A percentile compares a stretch with the other conserved stretches of the same genome.
Evolutionary conservation across 108 stramenopile species (phyloP).

Genomic region (Cyclotella atomus): DNA sequence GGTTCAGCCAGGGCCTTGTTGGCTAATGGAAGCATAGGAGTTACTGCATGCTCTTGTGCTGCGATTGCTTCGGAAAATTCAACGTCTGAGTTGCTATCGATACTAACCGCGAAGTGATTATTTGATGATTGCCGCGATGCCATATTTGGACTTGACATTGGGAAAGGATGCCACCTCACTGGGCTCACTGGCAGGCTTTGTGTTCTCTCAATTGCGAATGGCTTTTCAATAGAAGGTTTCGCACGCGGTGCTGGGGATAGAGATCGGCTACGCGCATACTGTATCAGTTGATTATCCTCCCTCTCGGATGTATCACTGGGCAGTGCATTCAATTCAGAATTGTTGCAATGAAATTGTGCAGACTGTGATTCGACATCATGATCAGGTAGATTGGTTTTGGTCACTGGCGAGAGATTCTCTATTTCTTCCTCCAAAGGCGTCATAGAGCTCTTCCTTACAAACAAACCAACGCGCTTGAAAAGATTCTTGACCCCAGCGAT

Average conservation of each 20-base stretch:
- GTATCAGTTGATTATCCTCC: neutral
- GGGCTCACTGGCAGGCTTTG: slow-evolving; percentile 6
- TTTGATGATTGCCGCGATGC: neutral
- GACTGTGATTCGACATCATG: too few relatives aligned
- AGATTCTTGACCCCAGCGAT: too few relatives aligned
- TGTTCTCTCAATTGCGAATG: neutral
- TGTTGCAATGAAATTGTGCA: too few relatives aligned
- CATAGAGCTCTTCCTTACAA: too few relatives aligned
- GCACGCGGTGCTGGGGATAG: neutral
- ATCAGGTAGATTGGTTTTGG: too few relatives aligned
- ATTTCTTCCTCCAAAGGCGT: too few relatives aligned
- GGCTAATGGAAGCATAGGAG: neutral
- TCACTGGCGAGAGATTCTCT: too few relatives aligned
- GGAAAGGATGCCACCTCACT: slow-evolving; percentile 10
- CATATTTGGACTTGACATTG: neutral
- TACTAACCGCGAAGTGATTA: too few relatives aligned
- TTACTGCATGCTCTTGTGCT: neutral
- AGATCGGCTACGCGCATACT: slow-evolving; percentile 1
- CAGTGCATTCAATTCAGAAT: neutral
- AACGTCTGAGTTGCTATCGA: too few relatives aligned
- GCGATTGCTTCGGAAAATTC: too few relatives aligned
- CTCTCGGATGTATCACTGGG: neutral
- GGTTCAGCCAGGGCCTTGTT: neutral
- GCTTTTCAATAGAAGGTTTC: neutral
- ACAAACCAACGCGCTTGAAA: too few relatives aligned